Evolutionary conservation across 2,329 filamentous ascomycete genomes (phyloP), one percentile per base, ranked within the genome.

Genomic region (Xenosphaeropsis pyriputrescens): DNA sequence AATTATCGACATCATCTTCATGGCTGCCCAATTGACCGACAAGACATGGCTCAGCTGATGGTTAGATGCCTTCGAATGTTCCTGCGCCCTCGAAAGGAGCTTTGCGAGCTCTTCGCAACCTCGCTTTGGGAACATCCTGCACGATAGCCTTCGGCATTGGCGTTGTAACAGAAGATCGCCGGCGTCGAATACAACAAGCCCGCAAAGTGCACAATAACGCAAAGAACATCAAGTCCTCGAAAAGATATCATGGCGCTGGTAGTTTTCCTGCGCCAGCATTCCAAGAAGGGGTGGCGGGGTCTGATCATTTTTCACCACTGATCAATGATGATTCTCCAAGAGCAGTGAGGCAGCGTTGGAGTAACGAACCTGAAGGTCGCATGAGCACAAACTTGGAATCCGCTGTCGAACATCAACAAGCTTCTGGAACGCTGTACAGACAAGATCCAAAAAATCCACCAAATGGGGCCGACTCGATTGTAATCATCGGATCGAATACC

Each of bases 101-200:
- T 41, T 60, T 74, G 45, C 64, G 68, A 52, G 64, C 68, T 41
- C 64, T 75, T 29, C 67, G 68, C 43, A 65, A 68, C 44, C 61
- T 73, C 41, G 62, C 70, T 39, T 54, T 75, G 13, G 70, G 70
- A 36, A 73, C 70, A 2, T 71, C 70, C 7, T 74, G 68, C 49
- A 72, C 69, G 32, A 60, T 74, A 39, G 62, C 65, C 36, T 43
- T 56, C 41, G 48, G 47, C 13, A 43, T 49, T 33, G 54, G 51
- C 6, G 51, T 70, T 18, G 57, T 75, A 39, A 60, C 70, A 40
- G 70, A 75, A 53, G 70, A 75, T 52, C 67, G 68, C 35, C 63
- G 70, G 41, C 66, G 68, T 40, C 64, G 68, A 18, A 65, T 73
- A 43, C 65, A 65, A 39, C 58, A 68, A 33, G 62, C 68, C 26